Base-by-base conservation (phyloP, 2,329 filamentous ascomycete species). In the Diaporthe capsici region DNA sequence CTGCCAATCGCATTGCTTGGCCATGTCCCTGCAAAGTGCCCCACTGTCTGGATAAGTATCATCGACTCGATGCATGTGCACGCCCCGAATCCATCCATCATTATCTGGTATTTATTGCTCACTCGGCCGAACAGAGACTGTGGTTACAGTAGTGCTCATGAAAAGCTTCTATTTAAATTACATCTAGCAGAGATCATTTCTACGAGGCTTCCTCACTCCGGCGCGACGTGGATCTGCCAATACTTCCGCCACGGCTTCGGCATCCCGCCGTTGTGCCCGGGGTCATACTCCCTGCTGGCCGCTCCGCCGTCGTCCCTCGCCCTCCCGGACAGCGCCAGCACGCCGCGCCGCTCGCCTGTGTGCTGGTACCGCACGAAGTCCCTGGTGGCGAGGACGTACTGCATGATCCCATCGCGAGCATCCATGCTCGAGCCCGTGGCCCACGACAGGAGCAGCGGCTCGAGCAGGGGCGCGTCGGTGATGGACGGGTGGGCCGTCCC, bases 401-500 rank as follows among this genome's bases (percentile, higher is more conserved):
- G 88, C 42, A 84, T 81, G 57, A 93, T 81, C 0, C 90, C 92
- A 74, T 90, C 86, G 58, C 85, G 85, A 1, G 88, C 88, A 72
- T 91, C 84, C n/a, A 92, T 87, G 1, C 85, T 88, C 0, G 92
- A 89, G 0, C 91, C 90, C 0, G 92, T 93, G 0, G 90, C 90
- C 84, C 90, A 89, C 74, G 89, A 87, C 60, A 94, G 85, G 39
- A 94, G 83, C 70, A 88, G 83, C 0, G 92, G 92, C 76, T 93
- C 88, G 10, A 94, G 87, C 3, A 94, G 84, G 0, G 92, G 91
- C 22, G 92, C 92, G 79, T 94, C 92, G 0, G 92, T 93, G 28
- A 93, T 90, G 13, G 88, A 90, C 0, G 92, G 91, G 79, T 94
- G 92, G 0, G 90, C 84, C 0, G 89, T 90, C 44, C 88, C 87